Percentiles rank a stretch among this genome's conserved stretches.
These are phyloP conservation scores for Naganishia liquefaciens DNA, from an alignment of 1,284 basidiomycete genomes.

Conservation along the genomic window DNA sequence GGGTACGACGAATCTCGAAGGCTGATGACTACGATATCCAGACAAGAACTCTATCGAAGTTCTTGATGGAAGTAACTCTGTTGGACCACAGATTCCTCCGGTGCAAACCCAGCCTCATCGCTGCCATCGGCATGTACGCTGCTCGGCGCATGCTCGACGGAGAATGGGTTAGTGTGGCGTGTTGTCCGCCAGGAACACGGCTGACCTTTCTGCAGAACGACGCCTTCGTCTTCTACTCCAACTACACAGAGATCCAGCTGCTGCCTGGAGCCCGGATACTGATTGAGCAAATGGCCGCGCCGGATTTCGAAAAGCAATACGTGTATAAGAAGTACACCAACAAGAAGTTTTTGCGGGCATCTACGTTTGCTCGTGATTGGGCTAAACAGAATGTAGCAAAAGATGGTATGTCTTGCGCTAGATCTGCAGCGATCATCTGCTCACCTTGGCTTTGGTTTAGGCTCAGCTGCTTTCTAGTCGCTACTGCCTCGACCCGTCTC, in stretches of 20 bases:
- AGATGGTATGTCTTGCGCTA: constrained; percentile 19
- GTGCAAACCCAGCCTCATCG: constrained; percentile 89
- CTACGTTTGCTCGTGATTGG: constrained; percentile 59
- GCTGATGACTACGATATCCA: constrained; percentile 99
- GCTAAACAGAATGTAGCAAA: constrained; percentile 39
- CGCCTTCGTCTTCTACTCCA: constrained; percentile 90
- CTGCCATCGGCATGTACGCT: constrained; percentile 98
- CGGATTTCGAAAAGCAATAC: constrained; percentile 78
- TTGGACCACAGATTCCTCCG: constrained; percentile 91
- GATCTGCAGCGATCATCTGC: background rate
- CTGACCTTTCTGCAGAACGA: constrained; percentile 64
- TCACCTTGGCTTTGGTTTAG: background rate
- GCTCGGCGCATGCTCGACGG: constrained; percentile 87
- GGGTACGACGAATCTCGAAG: constrained; percentile 98
- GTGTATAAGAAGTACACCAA: constrained; percentile 96
- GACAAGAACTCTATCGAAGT: constrained; percentile 95
- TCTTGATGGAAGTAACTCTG: constrained; percentile 93
- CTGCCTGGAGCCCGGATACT: constrained; percentile 78
- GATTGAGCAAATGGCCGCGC: constrained; percentile 78
- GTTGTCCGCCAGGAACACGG: background rate
- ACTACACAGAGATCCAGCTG: constrained; percentile 87
- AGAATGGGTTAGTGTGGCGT: constrained; percentile 75
- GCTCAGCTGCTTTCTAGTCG: background rate
- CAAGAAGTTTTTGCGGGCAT: constrained; percentile 91
- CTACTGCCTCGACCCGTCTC: background rate